phyloP scores from a whole-genome alignment of 208 protist genomes.

The Trypanosoma brucei region DNA sequence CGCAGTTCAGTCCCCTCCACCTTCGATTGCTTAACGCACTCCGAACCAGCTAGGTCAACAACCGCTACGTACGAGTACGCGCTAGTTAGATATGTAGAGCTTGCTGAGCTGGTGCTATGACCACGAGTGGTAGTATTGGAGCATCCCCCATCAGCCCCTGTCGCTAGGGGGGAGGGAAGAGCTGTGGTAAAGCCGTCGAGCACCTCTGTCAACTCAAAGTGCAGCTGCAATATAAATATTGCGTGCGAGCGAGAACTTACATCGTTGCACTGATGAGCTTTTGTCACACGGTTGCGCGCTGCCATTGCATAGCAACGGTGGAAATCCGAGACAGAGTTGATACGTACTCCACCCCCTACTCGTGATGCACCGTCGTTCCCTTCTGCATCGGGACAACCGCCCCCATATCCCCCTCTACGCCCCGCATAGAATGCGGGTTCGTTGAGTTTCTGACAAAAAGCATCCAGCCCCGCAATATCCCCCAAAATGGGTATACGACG shows the following conservation, averaged over 20 bases:
- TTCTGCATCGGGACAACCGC: not conserved
- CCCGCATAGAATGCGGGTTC: conserved; percentile 14
- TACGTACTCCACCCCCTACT: conserved; percentile 50
- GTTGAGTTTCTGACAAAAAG: conserved; percentile 65
- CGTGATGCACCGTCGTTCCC: conserved; percentile 1
- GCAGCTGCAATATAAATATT: conserved; percentile 80
- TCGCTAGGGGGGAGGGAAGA: not conserved
- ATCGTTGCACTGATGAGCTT: conserved; percentile 64
- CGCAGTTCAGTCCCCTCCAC: conserved; percentile 66
- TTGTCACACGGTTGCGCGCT: conserved; percentile 71
- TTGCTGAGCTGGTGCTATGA: not conserved
- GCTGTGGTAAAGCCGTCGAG: not conserved
- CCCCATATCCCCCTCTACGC: conserved; percentile 1
- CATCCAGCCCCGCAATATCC: conserved; percentile 65
- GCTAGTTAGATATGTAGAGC: conserved; percentile 14
- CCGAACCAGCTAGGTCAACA: conserved; percentile 97
- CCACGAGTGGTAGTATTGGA: not conserved
- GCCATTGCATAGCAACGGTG: conserved; percentile 59
- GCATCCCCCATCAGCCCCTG: not conserved
- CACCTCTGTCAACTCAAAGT: conserved; percentile 47
- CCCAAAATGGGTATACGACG: conserved; percentile 49
- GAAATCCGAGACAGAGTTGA: conserved; percentile 62
- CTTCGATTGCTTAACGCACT: conserved; percentile 91
- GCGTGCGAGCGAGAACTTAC: conserved; percentile 84
- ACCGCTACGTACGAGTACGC: conserved; percentile 84